A percentile compares a stretch with the other conserved stretches of the same genome.
phyloP scores from a whole-genome alignment of 768 basidiomycete genomes.

The Kondoa malvinella region DNA sequence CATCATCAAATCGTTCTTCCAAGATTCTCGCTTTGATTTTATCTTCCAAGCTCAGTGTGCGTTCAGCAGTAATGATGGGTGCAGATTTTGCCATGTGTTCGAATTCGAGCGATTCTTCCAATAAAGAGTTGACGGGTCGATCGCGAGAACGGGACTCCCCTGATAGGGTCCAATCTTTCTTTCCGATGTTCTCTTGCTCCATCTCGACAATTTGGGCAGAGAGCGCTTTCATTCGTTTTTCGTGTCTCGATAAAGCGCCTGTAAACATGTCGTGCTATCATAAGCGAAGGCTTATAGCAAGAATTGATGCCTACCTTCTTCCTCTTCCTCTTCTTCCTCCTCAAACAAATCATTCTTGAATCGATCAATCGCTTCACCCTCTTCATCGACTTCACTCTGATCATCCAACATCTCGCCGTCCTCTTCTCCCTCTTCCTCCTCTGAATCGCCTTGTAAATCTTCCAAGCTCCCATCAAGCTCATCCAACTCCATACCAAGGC shows the following conservation, averaged over 20 bases:
- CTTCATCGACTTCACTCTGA: not conserved
- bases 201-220: conserved; percentile 60
- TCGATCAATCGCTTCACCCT: conserved; percentile 15
- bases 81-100: conserved; percentile 73
- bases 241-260: conserved; percentile 50
- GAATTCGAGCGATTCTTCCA: conserved; percentile 89
- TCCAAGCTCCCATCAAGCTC: no score
- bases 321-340: conserved; percentile 35
- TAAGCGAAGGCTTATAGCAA: not conserved
- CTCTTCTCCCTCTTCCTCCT: conserved; percentile 24
- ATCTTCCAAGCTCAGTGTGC: conserved; percentile 64
- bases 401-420: conserved; percentile 28
- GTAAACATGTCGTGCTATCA: conserved; percentile 30
- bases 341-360: conserved; percentile 24
- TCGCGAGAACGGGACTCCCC: conserved; percentile 70
- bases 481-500: conserved; percentile 8
- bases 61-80: conserved; percentile 78
- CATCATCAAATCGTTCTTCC: conserved; percentile 74
- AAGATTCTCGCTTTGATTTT: conserved; percentile 75
- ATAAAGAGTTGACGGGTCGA: conserved; percentile 74
- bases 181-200: conserved; percentile 69
- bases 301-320: conserved; percentile 19
- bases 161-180: conserved; percentile 81
- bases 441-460: not conserved
- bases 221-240: conserved; percentile 57